These are phyloP conservation scores for Akanthomyces muscarius DNA, from an alignment of 2,329 filamentous ascomycete genomes.

Conservation along the genomic window DNA sequence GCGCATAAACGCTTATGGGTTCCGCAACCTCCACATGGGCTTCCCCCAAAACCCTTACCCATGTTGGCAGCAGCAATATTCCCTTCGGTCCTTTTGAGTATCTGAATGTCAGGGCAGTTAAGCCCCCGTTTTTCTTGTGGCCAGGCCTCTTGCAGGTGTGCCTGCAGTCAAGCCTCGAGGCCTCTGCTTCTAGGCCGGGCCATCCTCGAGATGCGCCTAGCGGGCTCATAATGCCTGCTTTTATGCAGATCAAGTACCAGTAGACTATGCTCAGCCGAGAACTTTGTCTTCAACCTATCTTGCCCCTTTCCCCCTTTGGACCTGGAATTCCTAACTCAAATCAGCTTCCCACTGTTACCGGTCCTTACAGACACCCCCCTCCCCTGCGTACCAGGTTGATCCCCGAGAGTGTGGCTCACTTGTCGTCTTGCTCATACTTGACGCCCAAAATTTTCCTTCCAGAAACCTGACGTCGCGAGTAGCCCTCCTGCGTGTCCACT, in stretches of 20 bases:
- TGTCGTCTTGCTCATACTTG: constrained; percentile 1
- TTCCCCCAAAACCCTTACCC: constrained; percentile 12
- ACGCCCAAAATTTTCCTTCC: not conserved
- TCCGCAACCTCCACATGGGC: constrained; percentile 11
- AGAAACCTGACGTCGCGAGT: not conserved
- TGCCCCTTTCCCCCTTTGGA: constrained; percentile 3
- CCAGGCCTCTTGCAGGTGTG: not conserved
- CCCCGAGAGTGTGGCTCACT: constrained; percentile 5
- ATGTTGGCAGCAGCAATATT: constrained; percentile 7
- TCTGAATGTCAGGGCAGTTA: not conserved
- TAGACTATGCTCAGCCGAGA: constrained; percentile 1
- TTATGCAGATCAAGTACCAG: constrained; percentile 10
- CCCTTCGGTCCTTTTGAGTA: constrained; percentile 7
- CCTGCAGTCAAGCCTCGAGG: not conserved
- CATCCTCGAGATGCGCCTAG: constrained; percentile 2
- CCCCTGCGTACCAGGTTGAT: constrained; percentile 1
- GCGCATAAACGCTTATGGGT: constrained; percentile 12
- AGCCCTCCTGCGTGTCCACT: constrained; percentile 8
- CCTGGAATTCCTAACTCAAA: not conserved
- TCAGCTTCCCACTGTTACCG: not conserved
- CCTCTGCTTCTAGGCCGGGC: not conserved
- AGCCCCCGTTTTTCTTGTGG: constrained; percentile 8
- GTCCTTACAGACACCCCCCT: constrained; percentile 5
- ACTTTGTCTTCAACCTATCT: not conserved
- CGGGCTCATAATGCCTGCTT: constrained; percentile 1